A percentile compares a stretch with the other conserved stretches of the same genome.
phyloP scores from a whole-genome alignment of 805 yeast species.

The Saccharomycopsis sp. region DNA sequence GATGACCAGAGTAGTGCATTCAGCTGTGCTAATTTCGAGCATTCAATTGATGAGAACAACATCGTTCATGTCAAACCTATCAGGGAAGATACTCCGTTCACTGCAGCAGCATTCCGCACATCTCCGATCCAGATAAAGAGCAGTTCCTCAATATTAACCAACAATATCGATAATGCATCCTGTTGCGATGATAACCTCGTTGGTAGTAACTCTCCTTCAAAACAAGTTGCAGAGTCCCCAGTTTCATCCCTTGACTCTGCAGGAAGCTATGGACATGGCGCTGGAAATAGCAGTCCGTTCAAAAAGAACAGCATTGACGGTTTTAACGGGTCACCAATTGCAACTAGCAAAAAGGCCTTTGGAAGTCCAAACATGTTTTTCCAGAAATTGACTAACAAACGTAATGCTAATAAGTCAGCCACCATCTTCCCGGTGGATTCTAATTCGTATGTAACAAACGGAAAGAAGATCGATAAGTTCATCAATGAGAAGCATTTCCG shows the following conservation, averaged over 20 bases:
- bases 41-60: background rate
- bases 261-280: background rate
- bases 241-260: background rate
- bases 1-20: background rate
- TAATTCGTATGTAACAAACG: constrained; percentile 15
- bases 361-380: constrained; percentile 1
- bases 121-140: background rate
- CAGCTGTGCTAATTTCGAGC: background rate
- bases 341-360: background rate
- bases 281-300: background rate
- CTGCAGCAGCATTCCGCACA: constrained; percentile 14
- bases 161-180: background rate
- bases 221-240: background rate
- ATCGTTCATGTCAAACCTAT: background rate
- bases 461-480: constrained; percentile 11
- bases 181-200: background rate
- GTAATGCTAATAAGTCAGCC: background rate
- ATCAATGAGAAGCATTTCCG: constrained; percentile 5
- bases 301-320: background rate
- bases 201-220: background rate
- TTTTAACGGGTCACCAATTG: background rate
- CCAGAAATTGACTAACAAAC: constrained; percentile 1
- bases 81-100: constrained; percentile 5
- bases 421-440: background rate
- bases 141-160: background rate